Base-by-base conservation (phyloP, 257 asterid genomes). In the Anisodus tanguticus region DNA sequence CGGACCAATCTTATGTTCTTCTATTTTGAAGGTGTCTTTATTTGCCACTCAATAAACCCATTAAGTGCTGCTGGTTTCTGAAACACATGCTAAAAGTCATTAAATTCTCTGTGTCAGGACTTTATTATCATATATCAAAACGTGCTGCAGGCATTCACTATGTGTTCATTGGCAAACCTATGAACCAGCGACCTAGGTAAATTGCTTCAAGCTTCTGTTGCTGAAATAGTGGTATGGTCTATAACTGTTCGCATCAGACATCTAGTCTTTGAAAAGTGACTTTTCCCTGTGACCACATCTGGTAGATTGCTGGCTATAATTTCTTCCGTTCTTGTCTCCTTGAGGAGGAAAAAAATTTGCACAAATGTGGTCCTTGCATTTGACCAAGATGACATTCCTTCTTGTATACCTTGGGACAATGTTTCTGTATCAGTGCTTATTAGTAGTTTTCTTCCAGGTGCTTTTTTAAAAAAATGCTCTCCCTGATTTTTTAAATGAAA, bases 1-100 rank as follows among this genome's bases (percentile, higher is more conserved):
- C 95, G 98, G 41, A 84, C 97, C 72, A 97, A 97, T 84, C 98
- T 97, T 83, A 97, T 97, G 99, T 95, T 95, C 92, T 97, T 97
- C 85, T 97, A 95, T 90, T 97, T 95, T 87, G 99, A 97, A 95
- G 99, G 98, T 96, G 86, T 88, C 84, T 17, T 74, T 31, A 76
- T 85, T 76, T 76, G 64, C 64, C 64, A 76, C 26, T 74, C 62
- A 76, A 51, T 76, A 76, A 76, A 76, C 26, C 58, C 19, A 71
- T 76, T 7, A 51, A 13, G 64, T 26, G 81, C 81, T 51, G 63
- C 45, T 76, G 53, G 64, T 76, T 76, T 76, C 81, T 76, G 64
- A 74, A 49, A 22, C 62, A 22, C 60, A 49, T 74, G 7, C 81
- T 74, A 49, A 76, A 47, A 51, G 63, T 76, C 3, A 0, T 54